These are phyloP conservation scores for Solanum aculeatissimum DNA, from an alignment of 305 asterid genomes.

Conservation along the genomic window DNA sequence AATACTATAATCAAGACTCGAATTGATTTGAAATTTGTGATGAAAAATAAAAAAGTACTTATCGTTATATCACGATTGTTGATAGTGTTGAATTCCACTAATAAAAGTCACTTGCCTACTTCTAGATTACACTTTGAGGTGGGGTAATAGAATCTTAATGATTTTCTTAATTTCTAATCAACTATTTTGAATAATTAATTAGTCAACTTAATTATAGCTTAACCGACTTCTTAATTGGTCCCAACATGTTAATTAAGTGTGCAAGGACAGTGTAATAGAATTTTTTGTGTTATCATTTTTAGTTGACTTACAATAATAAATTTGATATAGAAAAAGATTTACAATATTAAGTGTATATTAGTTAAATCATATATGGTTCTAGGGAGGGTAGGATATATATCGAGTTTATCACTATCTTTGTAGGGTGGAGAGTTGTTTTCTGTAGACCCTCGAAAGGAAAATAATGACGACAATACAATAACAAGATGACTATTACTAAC, in stretches of 20 bases:
- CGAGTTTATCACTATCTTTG: too few species aligned
- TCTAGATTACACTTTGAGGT: neutral
- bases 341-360: too few species aligned
- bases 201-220: neutral
- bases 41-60: too few species aligned
- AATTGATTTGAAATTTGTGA: neutral
- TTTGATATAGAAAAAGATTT: too few species aligned
- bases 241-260: neutral
- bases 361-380: too few species aligned
- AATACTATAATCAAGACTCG: neutral
- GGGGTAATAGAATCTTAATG: conserved; percentile 3
- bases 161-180: neutral
- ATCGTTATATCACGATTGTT: neutral
- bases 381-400: too few species aligned
- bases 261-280: neutral
- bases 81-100: neutral
- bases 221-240: neutral
- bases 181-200: neutral
- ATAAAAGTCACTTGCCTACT: neutral
- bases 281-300: neutral
- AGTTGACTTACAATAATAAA: neutral
- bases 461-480: too few species aligned
- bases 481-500: neutral
- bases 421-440: too few species aligned
- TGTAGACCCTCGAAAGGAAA: too few species aligned